Evolutionary conservation across 1,284 basidiomycete species (phyloP).

Genomic region (Leccinum angustisporum): DNA sequence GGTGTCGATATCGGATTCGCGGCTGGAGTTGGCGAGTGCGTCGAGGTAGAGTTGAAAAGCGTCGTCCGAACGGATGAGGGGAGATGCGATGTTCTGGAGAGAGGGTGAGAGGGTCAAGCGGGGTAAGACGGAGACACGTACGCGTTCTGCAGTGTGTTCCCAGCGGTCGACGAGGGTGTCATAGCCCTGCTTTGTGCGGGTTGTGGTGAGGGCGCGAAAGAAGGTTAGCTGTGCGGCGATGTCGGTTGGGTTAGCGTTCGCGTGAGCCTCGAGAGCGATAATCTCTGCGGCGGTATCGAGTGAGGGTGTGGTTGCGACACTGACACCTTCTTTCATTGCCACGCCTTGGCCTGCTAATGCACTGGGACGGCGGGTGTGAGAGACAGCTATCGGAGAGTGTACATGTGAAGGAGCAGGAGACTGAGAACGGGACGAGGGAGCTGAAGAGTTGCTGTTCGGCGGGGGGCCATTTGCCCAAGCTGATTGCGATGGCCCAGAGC

Average conservation of each 20-base stretch:
- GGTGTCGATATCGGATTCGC: slow-evolving; percentile 55
- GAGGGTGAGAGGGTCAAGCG: neutral
- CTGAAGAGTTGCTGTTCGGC: slow-evolving; percentile 45
- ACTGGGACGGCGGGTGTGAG: slow-evolving; percentile 72
- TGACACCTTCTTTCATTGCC: slow-evolving; percentile 68
- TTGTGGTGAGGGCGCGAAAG: slow-evolving; percentile 64
- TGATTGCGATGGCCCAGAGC: slow-evolving; percentile 66
- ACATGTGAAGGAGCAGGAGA: slow-evolving; percentile 61
- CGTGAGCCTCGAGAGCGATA: slow-evolving; percentile 69
- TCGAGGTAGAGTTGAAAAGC: slow-evolving; percentile 74
- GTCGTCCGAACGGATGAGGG: slow-evolving; percentile 62
- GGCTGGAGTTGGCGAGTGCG: slow-evolving; percentile 61
- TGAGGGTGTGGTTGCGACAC: slow-evolving; percentile 53
- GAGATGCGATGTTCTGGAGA: slow-evolving; percentile 60
- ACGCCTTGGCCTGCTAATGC: slow-evolving; percentile 49
- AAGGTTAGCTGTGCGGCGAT: slow-evolving; percentile 65
- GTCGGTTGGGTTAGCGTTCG: slow-evolving; percentile 69
- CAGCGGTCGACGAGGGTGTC: slow-evolving; percentile 73
- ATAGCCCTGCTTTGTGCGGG: slow-evolving; percentile 57
- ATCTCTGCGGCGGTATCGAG: slow-evolving; percentile 68
- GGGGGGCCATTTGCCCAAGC: slow-evolving; percentile 85
- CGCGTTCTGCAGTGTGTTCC: slow-evolving; percentile 80
- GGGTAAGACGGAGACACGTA: slow-evolving; percentile 40
- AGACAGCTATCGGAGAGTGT: slow-evolving; percentile 47
- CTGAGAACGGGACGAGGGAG: slow-evolving; percentile 69